Evolutionary conservation across 306 rosid species (phyloP).

Genomic region (Fragaria iinumae): DNA sequence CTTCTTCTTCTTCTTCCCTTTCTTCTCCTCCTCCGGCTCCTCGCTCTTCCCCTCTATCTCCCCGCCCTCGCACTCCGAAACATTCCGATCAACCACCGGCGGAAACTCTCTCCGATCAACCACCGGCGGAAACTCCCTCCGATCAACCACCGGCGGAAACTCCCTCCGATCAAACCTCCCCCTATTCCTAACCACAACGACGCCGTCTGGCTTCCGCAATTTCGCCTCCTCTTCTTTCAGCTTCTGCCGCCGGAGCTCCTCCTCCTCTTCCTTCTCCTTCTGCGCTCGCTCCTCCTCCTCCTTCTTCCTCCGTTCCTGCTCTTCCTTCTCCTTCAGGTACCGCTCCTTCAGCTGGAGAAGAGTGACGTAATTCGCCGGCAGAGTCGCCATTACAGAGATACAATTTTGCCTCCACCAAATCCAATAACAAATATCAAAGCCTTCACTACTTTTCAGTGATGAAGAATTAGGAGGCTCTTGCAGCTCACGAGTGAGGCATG

Average conservation of each 20-base stretch:
- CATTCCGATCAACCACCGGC: not conserved
- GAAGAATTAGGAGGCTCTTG: not conserved
- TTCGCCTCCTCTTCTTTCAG: constrained; percentile 7
- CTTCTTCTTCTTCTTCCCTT: constrained; percentile 5
- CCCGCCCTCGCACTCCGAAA: constrained; percentile 2
- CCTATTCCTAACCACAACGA: not conserved
- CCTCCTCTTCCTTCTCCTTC: not conserved
- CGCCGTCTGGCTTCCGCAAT: not conserved
- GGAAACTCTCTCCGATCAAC: not conserved
- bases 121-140: not conserved
- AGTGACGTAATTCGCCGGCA: constrained; percentile 61
- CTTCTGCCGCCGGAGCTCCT: constrained; percentile 21
- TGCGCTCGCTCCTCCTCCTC: too few species aligned
- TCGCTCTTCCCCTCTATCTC: constrained; percentile 9
- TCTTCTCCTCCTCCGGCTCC: constrained; percentile 7
- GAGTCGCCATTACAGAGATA: constrained; percentile 27
- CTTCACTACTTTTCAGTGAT: too few species aligned
- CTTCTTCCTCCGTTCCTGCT: not conserved
- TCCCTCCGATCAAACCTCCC: not conserved
- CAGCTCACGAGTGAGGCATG: not conserved
- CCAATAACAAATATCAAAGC: too few species aligned
- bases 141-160: not conserved
- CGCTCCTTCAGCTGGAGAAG: constrained; percentile 52
- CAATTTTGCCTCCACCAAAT: too few species aligned
- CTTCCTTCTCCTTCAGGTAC: constrained; percentile 38